These are phyloP conservation scores for Ophiocordyceps sinensis DNA, from an alignment of 2,329 filamentous ascomycete genomes.

Conservation along the genomic window DNA sequence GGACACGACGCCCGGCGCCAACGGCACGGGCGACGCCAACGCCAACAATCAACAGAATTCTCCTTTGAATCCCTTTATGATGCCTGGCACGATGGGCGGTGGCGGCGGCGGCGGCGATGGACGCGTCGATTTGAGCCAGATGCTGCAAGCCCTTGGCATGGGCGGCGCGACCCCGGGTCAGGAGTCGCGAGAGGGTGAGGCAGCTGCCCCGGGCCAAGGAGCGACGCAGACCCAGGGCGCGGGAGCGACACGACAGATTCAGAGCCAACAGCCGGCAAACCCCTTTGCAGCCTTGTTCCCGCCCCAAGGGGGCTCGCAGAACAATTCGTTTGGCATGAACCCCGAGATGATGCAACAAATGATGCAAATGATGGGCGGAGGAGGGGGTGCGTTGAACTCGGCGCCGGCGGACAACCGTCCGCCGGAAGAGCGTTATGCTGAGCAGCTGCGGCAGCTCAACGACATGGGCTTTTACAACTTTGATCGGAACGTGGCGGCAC, in stretches of 20 bases:
- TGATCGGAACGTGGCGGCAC: constrained; percentile 76
- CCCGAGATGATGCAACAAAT: constrained; percentile 42
- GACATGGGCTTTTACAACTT: constrained; percentile 99
- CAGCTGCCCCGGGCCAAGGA: constrained; percentile 8
- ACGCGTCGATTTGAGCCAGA: constrained; percentile 10
- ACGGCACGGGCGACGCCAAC: constrained; percentile 15
- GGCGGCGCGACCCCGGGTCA: constrained; percentile 14
- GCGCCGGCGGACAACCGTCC: constrained; percentile 68
- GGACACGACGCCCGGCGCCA: constrained; percentile 58
- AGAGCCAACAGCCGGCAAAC: constrained; percentile 34
- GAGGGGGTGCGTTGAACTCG: constrained; percentile 22
- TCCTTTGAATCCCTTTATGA: constrained; percentile 22
- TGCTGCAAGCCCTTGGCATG: constrained; percentile 14
- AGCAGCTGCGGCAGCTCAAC: constrained; percentile 83
- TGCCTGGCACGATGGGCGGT: constrained; percentile 10
- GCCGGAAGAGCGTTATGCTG: constrained; percentile 84
- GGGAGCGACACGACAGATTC: constrained; percentile 10
- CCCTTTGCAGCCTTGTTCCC: constrained; percentile 54
- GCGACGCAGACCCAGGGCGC: constrained; percentile 9
- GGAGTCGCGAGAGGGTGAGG: constrained; percentile 11
- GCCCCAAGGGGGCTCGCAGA: constrained; percentile 12
- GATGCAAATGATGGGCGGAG: constrained; percentile 30
- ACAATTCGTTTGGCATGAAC: constrained; percentile 30
- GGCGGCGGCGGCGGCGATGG: constrained; percentile 6
- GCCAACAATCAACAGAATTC: constrained; percentile 24